Percentiles rank a stretch among this genome's conserved stretches.
phyloP scores from a whole-genome alignment of 495 filamentous ascomycete genomes.

The Podospora sp. region DNA sequence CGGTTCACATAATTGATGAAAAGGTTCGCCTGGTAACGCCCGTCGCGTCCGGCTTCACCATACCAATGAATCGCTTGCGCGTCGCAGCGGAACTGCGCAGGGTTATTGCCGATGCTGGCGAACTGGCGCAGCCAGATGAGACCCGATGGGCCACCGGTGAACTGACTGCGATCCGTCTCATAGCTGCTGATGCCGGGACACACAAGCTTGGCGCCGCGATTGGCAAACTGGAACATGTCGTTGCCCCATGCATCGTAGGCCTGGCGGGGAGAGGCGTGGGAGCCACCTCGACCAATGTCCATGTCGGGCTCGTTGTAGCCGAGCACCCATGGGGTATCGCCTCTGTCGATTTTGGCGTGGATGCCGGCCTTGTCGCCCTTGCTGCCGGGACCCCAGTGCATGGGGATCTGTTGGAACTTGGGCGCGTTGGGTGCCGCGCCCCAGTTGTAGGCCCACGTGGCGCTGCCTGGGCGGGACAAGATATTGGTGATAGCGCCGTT shows the following conservation, averaged over 20 bases:
- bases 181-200: constrained; percentile 22
- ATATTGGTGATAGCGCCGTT: not conserved
- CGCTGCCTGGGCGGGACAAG: constrained; percentile 9
- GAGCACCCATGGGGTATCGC: constrained; percentile 20
- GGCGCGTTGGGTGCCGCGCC: constrained; percentile 5
- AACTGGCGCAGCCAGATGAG: constrained; percentile 20
- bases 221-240: constrained; percentile 19
- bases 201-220: constrained; percentile 20
- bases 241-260: constrained; percentile 19
- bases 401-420: constrained; percentile 21
- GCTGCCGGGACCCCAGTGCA: constrained; percentile 11
- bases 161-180: constrained; percentile 1
- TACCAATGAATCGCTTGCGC: constrained; percentile 26
- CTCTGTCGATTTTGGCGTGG: not conserved
- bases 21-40: not conserved
- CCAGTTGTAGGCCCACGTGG: constrained; percentile 27
- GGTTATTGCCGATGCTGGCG: constrained; percentile 5
- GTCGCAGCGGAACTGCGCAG: constrained; percentile 6
- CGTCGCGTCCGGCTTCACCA: not conserved
- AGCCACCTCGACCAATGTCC: not conserved
- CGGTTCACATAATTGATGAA: constrained; percentile 15
- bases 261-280: not conserved
- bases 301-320: constrained; percentile 27
- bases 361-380: constrained; percentile 6
- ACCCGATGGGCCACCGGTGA: constrained; percentile 13